A percentile compares a stretch with the other conserved stretches of the same genome.
These are phyloP conservation scores for Protostelium mycophagum DNA, from an alignment of 78 protist species.

Conservation along the genomic window DNA sequence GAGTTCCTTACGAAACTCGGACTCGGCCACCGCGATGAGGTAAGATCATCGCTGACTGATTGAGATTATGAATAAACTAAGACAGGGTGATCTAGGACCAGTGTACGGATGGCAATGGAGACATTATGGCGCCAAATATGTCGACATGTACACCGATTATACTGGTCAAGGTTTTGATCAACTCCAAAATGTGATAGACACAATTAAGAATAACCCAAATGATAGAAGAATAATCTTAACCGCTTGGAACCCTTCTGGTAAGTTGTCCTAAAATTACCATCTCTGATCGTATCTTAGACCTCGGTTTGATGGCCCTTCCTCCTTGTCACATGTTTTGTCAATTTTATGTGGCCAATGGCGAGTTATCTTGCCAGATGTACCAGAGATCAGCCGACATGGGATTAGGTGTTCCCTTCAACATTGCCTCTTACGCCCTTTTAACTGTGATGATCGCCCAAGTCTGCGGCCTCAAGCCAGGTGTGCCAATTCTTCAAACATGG, in stretches of 20 bases:
- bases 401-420: slow-evolving; percentile 95
- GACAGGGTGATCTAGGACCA: slow-evolving; percentile 84
- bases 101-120: slow-evolving; percentile 95
- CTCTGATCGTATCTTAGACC: slow-evolving; percentile 4
- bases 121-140: slow-evolving; percentile 91
- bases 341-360: slow-evolving; percentile 67
- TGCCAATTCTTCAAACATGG: background rate
- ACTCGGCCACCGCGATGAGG: background rate
- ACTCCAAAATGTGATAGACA: slow-evolving; percentile 31
- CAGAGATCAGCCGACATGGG: slow-evolving; percentile 60
- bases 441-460: slow-evolving; percentile 70
- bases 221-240: slow-evolving; percentile 77
- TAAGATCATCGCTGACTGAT: background rate
- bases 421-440: slow-evolving; percentile 86
- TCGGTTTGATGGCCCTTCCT: slow-evolving; percentile 87
- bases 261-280: background rate
- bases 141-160: slow-evolving; percentile 75
- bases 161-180: slow-evolving; percentile 81
- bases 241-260: slow-evolving; percentile 87
- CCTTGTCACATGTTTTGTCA: slow-evolving; percentile 89
- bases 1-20: background rate
- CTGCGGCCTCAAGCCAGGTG: slow-evolving; percentile 71
- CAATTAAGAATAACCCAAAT: slow-evolving; percentile 65
- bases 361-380: slow-evolving; percentile 77
- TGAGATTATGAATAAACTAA: background rate